These are phyloP conservation scores for Penicillium silybi DNA, from an alignment of 495 filamentous ascomycete genomes.

Conservation along the genomic window DNA sequence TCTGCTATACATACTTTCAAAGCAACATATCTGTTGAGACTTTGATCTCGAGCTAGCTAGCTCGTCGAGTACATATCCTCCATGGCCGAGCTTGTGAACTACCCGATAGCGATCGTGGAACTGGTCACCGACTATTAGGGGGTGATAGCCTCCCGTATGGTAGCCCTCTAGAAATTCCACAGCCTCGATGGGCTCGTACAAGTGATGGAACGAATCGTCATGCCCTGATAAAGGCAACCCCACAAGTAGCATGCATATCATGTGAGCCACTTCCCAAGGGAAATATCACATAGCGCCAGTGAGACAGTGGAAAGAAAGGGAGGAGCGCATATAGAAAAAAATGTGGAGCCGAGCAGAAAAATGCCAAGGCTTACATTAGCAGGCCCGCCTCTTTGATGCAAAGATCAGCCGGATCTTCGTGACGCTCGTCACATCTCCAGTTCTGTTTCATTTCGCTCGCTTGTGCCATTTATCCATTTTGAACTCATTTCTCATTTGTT, in stretches of 20 bases:
- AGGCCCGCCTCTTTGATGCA: constrained; percentile 8
- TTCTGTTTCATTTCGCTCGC: constrained; percentile 1
- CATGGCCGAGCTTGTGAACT: constrained; percentile 34
- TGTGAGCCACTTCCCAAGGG: neutral
- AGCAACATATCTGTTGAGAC: constrained; percentile 26
- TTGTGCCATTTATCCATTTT: neutral
- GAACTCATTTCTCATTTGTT: neutral
- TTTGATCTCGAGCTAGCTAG: constrained; percentile 30
- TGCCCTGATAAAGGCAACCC: neutral
- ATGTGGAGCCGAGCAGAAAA: constrained; percentile 15
- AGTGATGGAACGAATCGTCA: neutral
- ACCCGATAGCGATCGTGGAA: constrained; percentile 33
- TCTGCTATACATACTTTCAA: constrained; percentile 30
- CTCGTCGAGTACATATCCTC: constrained; percentile 30
- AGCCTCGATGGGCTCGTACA: constrained; percentile 28
- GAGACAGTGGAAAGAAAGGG: neutral
- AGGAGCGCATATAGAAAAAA: constrained; percentile 6
- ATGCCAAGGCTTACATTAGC: constrained; percentile 29
- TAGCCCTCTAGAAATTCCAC: constrained; percentile 30
- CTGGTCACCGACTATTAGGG: constrained; percentile 29
- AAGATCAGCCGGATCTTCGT: constrained; percentile 23
- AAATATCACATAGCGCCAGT: neutral
- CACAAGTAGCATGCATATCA: neutral
- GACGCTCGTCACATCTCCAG: constrained; percentile 10
- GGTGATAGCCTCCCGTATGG: constrained; percentile 31